Percentiles rank a stretch among this genome's conserved stretches.
Conservation (phyloP, 352 stramenopile genomes). For the Pythium biforme region DNA sequence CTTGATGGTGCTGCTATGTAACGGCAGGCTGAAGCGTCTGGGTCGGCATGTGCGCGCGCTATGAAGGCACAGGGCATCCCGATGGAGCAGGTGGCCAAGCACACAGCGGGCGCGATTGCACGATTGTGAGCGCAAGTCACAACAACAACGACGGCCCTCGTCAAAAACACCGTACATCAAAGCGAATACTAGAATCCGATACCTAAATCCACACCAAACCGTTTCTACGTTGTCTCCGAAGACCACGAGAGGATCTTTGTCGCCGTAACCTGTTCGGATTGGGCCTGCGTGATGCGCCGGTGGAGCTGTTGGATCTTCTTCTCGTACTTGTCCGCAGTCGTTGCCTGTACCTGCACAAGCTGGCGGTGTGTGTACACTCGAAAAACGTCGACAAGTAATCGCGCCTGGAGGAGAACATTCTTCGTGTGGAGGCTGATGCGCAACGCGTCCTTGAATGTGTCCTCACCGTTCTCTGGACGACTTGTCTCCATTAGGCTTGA, state of each 20-base stretch:
- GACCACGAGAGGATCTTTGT: constrained; percentile 55
- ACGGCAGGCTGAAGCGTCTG: constrained; percentile 58
- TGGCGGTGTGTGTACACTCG: constrained; percentile 45
- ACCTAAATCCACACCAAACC: constrained; percentile 1
- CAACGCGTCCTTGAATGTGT: constrained; percentile 59
- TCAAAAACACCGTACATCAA: neutral
- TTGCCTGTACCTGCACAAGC: constrained; percentile 37
- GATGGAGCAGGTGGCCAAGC: constrained; percentile 69
- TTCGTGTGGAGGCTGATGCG: constrained; percentile 55
- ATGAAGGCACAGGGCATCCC: constrained; percentile 70
- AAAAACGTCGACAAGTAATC: constrained; percentile 59
- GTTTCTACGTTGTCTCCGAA: constrained; percentile 10
- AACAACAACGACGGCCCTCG: too few species aligned
- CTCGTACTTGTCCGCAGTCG: constrained; percentile 53
- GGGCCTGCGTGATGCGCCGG: constrained; percentile 45
- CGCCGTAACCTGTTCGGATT: constrained; percentile 36
- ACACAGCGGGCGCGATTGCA: constrained; percentile 67
- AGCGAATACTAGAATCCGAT: constrained; percentile 1
- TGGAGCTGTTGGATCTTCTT: constrained; percentile 63
- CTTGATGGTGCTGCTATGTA: neutral
- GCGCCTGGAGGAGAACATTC: constrained; percentile 68
- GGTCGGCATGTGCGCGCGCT: constrained; percentile 53
- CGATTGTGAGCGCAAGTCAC: constrained; percentile 35
- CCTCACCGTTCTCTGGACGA: constrained; percentile 49
- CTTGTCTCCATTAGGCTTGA: constrained; percentile 42